phyloP scores from a whole-genome alignment of 2,329 filamentous ascomycete species.

The Ascocoryne sarcoides region DNA sequence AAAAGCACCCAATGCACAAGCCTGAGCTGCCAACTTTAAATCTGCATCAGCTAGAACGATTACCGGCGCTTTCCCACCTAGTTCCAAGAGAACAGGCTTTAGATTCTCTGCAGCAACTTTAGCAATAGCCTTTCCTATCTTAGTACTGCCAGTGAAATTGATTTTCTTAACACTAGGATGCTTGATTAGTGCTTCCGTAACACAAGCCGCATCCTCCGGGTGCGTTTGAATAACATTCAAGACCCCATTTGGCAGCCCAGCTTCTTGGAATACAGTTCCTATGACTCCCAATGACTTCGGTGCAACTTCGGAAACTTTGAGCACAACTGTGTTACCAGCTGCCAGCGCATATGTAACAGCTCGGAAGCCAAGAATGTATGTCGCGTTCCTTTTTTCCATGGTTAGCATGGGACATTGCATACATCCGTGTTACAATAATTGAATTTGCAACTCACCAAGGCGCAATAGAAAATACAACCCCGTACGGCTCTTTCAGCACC shows the following conservation, averaged over 20 bases:
- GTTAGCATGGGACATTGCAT: too few species aligned
- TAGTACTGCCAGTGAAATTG: conserved; percentile 76
- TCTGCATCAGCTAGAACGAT: conserved; percentile 77
- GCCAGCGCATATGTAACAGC: conserved; percentile 59
- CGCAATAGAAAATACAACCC: conserved; percentile 70
- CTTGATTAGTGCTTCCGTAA: conserved; percentile 28
- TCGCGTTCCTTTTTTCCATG: conserved; percentile 34
- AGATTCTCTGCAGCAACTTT: conserved; percentile 60
- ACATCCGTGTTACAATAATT: too few species aligned
- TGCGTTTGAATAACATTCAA: conserved; percentile 64
- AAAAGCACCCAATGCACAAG: conserved; percentile 63
- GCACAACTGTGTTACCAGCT: conserved; percentile 65
- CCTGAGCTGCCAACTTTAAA: conserved; percentile 58
- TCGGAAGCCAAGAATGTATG: conserved; percentile 45
- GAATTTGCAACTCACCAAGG: too few species aligned
- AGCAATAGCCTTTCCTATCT: conserved; percentile 65
- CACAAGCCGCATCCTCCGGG: conserved; percentile 54
- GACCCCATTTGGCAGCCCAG: conserved; percentile 66
- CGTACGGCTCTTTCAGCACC: conserved; percentile 66
- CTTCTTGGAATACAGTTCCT: conserved; percentile 56
- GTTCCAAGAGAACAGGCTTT: conserved; percentile 72
- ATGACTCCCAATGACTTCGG: conserved; percentile 57
- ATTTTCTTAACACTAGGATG: conserved; percentile 39
- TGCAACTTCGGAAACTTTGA: conserved; percentile 63
- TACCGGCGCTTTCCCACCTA: conserved; percentile 74